Base-by-base conservation (phyloP, 1,284 basidiomycete genomes). In the Malassezia caprae region DNA sequence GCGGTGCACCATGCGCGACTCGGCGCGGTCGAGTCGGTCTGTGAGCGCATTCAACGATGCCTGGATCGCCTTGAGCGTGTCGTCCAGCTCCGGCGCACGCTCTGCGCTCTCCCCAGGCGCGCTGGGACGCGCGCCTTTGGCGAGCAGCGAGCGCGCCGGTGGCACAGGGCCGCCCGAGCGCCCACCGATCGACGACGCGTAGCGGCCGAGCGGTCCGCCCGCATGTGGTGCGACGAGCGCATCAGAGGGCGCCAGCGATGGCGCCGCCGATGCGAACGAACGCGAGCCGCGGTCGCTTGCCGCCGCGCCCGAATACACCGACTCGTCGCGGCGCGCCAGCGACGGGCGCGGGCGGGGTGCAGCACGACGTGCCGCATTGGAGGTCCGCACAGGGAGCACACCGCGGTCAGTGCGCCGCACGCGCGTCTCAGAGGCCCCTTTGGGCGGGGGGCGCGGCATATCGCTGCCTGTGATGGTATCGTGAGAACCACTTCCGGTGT, bases 21-120 rank as follows among this genome's bases (percentile, higher is more conserved):
- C 72, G 39, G 72, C 70, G 6, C 62, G 64, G 27, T 69, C 71
- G 26, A 96, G 78, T 11, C 91, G 83, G 75, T 96, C 91, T 31
- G 84, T 86, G 34, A 96, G 80, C 1, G 90, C 90, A 1, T 88
- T 86, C 8, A 96, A 78, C 55, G 90, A 88, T 0, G 85, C 84
- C 72, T 96, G 91, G 52, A 90, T 82, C 60, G 82, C 84, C 72
- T 90, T 86, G 11, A 93, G 78, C 15, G 72, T 67, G 48, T 56
- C 50, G 24, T 74, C 71, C 46, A 72, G 61, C 37, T 72, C 68
- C 12, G 60, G 44, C 13, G 57, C 51, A 15, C 30, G 56, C 2
- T 37, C 39, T 6, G n/a, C 27, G 45, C 35, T 30, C 64, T 12
- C 67, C 27, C 26, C 8, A 2, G 43, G 24, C 13, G 43, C 21